Evolutionary conservation across 2,329 filamentous ascomycete genomes (phyloP).

Genomic region (Clonostachys byssicola): DNA sequence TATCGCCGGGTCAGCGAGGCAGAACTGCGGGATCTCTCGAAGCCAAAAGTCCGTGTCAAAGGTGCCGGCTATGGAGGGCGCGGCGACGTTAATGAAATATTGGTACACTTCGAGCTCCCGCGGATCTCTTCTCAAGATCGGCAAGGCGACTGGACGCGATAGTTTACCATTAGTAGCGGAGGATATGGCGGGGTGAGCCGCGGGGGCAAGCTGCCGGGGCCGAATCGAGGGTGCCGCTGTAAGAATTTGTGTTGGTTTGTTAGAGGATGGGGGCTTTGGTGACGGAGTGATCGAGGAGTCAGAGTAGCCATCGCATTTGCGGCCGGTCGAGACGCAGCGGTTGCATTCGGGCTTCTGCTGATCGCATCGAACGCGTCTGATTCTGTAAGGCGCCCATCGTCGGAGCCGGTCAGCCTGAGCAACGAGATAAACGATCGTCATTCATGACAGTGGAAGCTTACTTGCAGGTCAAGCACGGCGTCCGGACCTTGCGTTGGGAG

Average conservation of each 20-base stretch:
- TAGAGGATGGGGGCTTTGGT: neutral
- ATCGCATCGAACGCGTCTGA: conserved; percentile 29
- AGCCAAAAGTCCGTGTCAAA: conserved; percentile 11
- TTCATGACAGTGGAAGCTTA: neutral
- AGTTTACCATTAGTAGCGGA: neutral
- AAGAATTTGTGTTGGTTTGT: neutral
- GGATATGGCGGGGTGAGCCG: neutral
- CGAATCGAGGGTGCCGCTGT: neutral
- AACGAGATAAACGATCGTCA: neutral
- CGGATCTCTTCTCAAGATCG: conserved; percentile 1
- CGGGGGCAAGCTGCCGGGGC: neutral
- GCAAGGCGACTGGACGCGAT: neutral
- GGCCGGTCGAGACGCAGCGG: conserved; percentile 13
- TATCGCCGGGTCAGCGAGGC: conserved; percentile 8
- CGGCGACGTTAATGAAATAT: conserved; percentile 9
- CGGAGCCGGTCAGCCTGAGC: neutral
- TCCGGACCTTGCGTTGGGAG: neutral
- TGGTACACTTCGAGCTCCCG: conserved; percentile 5
- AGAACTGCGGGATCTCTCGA: conserved; percentile 5
- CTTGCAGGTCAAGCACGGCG: neutral
- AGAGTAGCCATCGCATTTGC: conserved; percentile 24
- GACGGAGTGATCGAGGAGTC: neutral
- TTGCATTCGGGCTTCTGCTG: conserved; percentile 19
- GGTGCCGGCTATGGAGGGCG: conserved; percentile 6
- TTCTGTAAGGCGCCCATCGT: conserved; percentile 10